phyloP scores from a whole-genome alignment of 345 rosid species.

The Angophora floribunda region DNA sequence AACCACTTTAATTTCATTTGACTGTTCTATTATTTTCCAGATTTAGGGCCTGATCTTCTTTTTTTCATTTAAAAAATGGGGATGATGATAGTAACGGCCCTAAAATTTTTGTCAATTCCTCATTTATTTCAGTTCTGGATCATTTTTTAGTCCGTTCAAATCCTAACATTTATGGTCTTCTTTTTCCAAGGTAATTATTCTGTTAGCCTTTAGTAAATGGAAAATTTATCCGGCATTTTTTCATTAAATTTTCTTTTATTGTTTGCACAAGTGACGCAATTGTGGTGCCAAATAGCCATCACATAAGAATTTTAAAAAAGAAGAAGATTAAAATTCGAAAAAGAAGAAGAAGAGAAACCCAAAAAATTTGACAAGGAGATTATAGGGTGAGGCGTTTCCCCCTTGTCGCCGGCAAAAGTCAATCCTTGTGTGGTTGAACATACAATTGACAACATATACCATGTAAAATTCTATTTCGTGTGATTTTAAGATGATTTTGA shows the following conservation, averaged over 20 bases:
- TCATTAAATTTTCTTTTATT: background rate
- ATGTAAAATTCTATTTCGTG: background rate
- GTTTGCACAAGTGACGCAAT: background rate
- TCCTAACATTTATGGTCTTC: background rate
- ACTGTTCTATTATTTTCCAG: background rate
- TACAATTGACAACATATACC: background rate
- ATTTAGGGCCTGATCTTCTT: background rate
- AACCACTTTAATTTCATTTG: background rate
- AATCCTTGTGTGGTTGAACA: background rate
- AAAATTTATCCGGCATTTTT: background rate
- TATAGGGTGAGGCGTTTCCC: background rate
- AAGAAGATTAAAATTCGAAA: background rate
- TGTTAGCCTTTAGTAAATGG: background rate
- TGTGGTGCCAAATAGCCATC: background rate
- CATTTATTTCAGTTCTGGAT: background rate
- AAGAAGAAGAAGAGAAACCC: background rate
- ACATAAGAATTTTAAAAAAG: background rate
- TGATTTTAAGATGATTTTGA: background rate
- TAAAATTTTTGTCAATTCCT: background rate
- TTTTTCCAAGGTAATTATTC: background rate
- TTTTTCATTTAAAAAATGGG: background rate
- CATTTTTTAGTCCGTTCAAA: background rate
- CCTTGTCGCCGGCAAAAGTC: background rate
- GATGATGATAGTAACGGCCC: background rate
- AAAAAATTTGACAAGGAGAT: background rate